Evolutionary conservation across 2,329 filamentous ascomycete species (phyloP).

Genomic region (Teratosphaeria pseudoeucalypti): DNA sequence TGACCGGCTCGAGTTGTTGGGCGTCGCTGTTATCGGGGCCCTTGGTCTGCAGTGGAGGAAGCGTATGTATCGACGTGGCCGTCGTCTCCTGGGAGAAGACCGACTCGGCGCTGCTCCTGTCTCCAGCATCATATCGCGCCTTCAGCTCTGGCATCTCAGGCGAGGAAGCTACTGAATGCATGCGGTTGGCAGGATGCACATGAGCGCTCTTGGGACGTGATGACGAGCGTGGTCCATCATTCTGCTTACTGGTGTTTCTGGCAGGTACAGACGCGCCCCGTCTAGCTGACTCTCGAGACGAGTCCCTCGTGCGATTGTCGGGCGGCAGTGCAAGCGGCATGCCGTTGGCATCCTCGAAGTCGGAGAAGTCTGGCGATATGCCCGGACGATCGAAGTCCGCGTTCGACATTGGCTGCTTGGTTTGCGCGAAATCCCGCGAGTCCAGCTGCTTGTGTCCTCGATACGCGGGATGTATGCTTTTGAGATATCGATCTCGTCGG

Average conservation of each 20-base stretch:
- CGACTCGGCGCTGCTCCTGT: conserved; percentile 26
- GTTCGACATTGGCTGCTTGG: conserved; percentile 1
- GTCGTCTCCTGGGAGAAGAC: conserved; percentile 26
- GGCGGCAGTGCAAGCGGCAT: background rate
- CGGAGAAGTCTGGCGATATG: conserved; percentile 13
- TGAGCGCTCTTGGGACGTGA: background rate
- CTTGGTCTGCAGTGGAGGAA: conserved; percentile 36
- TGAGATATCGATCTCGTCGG: conserved; percentile 13
- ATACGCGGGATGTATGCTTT: background rate
- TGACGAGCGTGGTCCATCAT: background rate
- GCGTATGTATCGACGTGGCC: conserved; percentile 26
- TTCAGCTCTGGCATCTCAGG: background rate
- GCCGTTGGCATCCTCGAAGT: conserved; percentile 13
- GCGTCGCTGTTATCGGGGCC: conserved; percentile 29
- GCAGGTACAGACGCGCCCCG: background rate
- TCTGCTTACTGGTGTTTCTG: background rate
- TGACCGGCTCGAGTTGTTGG: conserved; percentile 36
- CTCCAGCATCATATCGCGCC: conserved; percentile 12
- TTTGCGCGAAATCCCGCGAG: background rate
- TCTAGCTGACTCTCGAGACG: background rate
- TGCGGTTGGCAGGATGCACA: background rate
- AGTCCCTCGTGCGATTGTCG: background rate
- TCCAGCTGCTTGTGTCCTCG: background rate
- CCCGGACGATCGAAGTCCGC: conserved; percentile 7
- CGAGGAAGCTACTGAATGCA: background rate